These are phyloP conservation scores for Naganishia friedmannii DNA, from an alignment of 768 basidiomycete species.

Conservation along the genomic window DNA sequence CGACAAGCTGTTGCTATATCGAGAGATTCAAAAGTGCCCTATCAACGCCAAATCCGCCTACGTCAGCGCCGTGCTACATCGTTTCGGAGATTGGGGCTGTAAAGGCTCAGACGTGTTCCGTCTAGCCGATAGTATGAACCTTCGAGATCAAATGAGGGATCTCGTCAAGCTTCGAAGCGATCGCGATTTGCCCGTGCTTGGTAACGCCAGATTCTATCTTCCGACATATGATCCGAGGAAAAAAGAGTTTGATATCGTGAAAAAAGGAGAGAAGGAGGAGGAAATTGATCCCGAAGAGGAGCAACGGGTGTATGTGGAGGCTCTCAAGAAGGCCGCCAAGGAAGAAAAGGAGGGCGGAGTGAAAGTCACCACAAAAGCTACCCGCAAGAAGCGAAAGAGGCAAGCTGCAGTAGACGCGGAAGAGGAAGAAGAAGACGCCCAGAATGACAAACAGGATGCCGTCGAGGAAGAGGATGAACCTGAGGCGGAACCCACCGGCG, in stretches of 20 bases:
- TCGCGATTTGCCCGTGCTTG: slow-evolving; percentile 13
- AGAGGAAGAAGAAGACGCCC: background rate
- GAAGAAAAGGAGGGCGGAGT: background rate
- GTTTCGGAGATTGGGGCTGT: background rate
- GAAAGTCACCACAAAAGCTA: background rate
- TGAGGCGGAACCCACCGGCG: background rate
- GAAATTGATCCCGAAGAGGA: background rate
- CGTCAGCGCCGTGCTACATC: slow-evolving; percentile 5
- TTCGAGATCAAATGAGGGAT: slow-evolving; percentile 29
- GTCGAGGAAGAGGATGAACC: background rate
- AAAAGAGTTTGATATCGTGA: slow-evolving; percentile 1
- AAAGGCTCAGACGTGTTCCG: background rate
- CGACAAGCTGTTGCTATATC: slow-evolving; percentile 26
- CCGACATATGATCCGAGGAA: slow-evolving; percentile 19
- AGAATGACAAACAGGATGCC: background rate
- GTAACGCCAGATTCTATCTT: slow-evolving; percentile 26
- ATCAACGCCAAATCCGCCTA: slow-evolving; percentile 11
- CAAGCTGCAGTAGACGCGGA: background rate
- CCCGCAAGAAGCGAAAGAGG: too few relatives aligned
- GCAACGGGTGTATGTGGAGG: background rate
- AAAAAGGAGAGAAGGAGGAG: background rate
- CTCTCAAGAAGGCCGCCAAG: background rate
- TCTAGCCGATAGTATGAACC: background rate
- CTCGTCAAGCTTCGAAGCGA: slow-evolving; percentile 20
- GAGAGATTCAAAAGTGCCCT: slow-evolving; percentile 31